Evolutionary conservation across 2,329 filamentous ascomycete species (phyloP).

Genomic region (Cryphonectria radicalis): DNA sequence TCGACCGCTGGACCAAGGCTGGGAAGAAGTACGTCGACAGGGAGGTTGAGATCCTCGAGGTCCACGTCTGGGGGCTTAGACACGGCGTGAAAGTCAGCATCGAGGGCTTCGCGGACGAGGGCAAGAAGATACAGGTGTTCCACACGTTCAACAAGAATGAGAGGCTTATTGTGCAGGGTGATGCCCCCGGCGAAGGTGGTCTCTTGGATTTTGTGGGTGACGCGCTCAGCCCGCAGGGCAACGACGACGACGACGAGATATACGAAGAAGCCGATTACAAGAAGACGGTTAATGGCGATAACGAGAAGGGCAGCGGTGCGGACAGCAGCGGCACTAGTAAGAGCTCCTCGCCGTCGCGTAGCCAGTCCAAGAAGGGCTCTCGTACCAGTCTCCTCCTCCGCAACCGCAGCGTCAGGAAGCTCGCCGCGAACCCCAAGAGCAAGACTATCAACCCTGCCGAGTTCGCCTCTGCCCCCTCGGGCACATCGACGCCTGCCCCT

Average conservation of each 20-base stretch:
- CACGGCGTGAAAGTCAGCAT: constrained; percentile 87
- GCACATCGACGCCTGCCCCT: constrained; percentile 26
- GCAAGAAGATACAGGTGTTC: constrained; percentile 80
- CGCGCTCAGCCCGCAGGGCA: constrained; percentile 34
- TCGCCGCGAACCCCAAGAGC: constrained; percentile 32
- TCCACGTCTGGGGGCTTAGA: constrained; percentile 87
- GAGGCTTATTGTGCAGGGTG: constrained; percentile 67
- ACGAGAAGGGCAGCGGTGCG: constrained; percentile 19
- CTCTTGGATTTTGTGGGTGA: constrained; percentile 58
- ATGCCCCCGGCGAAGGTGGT: constrained; percentile 53
- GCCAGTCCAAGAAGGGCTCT: constrained; percentile 32
- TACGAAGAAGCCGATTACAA: constrained; percentile 39
- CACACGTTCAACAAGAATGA: constrained; percentile 80
- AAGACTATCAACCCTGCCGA: constrained; percentile 38
- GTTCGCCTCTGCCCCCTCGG: constrained; percentile 13
- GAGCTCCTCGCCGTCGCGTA: constrained; percentile 31
- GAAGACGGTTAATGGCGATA: constrained; percentile 19
- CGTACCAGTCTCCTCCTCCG: constrained; percentile 29
- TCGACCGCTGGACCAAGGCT: constrained; percentile 79
- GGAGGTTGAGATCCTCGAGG: constrained; percentile 81
- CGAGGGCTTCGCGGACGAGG: constrained; percentile 86
- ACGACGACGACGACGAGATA: constrained; percentile 40
- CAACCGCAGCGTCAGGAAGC: constrained; percentile 25
- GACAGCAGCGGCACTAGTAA: constrained; percentile 31
- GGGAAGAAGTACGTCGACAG: constrained; percentile 82